Evolutionary conservation across 2,329 filamentous ascomycete species (phyloP), one percentile per base, ranked within the genome.

Genomic region (Pseudocercospora fijiensis): DNA sequence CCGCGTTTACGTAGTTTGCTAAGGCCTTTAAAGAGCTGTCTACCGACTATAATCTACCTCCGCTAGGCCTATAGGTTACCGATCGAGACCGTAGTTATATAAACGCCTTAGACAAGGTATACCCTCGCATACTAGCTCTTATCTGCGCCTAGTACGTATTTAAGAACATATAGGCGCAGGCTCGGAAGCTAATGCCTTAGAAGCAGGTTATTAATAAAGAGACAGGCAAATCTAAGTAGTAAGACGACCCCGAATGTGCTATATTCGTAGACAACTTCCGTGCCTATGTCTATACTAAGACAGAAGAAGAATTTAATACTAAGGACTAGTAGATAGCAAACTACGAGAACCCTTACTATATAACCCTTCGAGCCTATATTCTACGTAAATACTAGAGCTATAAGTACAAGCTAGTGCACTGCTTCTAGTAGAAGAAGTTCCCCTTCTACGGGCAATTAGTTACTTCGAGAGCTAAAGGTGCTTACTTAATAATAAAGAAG

Each of bases 161-260:
- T 49, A 49, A 49, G 45, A 49, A 49, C 45, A n/a, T 49, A 49
- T 49, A 49, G 45, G 45, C 45, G 7, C 18, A 49, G 45, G n/a
- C 45, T 22, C 18, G 18, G 16, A 49, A 49, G 20, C n/a, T 49
- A n/a, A 18, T 18, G n/a, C 45, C 18, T n/a, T 49, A 49, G n/a
- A n/a, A n/a, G n/a, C n/a, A 18, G 20, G 45, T 49, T 49, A 9
- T 8, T 49, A 49, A 49, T 22, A 22, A 49, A 22, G 20, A n/a
- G 16, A 49, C n/a, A 18, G 18, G 45, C 18, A 49, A 49, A 49
- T 8, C 18, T 9, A 18, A 49, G 45, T 18, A 22, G 45, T n/a
- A n/a, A n/a, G n/a, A 49, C 20, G 20, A 18, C 20, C 45, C 18
- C 8, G 8, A 49, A 8, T n/a, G 18, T 49, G 18, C 8, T 49